Evolutionary conservation across 345 rosid genomes (phyloP).

Genomic region (Leavenworthia alabamica): DNA sequence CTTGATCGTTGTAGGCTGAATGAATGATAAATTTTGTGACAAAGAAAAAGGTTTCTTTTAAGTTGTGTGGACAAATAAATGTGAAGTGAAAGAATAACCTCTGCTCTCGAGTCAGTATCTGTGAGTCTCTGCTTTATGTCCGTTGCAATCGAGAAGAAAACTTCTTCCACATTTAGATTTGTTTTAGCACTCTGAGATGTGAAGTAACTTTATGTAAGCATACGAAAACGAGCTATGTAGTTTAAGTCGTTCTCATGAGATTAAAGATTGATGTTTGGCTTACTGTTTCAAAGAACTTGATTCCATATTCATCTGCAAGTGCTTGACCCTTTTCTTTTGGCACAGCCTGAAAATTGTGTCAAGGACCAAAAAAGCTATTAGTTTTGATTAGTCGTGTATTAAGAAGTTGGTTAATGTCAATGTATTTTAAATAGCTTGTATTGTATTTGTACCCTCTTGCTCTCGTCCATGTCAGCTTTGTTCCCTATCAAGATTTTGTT

Average conservation of each 20-base stretch:
- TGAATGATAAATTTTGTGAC: not conserved
- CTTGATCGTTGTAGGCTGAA: conserved; percentile 35
- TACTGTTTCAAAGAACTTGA: conserved; percentile 96
- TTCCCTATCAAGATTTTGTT: conserved; percentile 95
- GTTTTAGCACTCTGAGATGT: conserved; percentile 88
- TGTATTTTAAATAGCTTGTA: not conserved
- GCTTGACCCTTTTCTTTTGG: conserved; percentile 97
- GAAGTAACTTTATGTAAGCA: conserved; percentile 6
- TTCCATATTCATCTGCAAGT: conserved; percentile 97
- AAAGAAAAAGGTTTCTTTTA: not conserved
- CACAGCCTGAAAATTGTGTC: conserved; percentile 54
- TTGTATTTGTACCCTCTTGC: conserved; percentile 86
- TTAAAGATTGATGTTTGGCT: conserved; percentile 20
- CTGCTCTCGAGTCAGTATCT: conserved; percentile 66
- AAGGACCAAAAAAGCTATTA: not conserved
- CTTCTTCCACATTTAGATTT: conserved; percentile 85
- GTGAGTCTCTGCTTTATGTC: conserved; percentile 92
- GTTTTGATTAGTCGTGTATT: not conserved
- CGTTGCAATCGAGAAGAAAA: conserved; percentile 89
- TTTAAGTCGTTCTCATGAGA: not conserved
- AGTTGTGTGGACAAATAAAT: not conserved
- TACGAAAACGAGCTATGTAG: conserved; percentile 3
- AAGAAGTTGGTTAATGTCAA: not conserved
- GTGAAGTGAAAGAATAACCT: conserved; percentile 40
- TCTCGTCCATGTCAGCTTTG: conserved; percentile 99